phyloP scores from a whole-genome alignment of 2,329 filamentous ascomycete genomes.

The Scedosporium minutisporum region DNA sequence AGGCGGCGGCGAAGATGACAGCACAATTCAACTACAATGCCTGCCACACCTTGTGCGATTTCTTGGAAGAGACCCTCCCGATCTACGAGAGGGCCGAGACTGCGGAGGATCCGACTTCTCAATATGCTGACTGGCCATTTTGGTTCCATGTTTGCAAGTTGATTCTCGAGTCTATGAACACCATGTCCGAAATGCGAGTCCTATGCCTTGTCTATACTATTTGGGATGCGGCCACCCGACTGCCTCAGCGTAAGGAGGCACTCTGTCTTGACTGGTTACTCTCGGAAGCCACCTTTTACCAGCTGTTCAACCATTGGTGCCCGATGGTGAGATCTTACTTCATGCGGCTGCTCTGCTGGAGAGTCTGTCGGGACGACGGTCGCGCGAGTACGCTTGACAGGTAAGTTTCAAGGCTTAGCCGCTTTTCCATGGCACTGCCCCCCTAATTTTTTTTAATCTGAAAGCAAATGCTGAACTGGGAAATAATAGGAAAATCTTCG shows the following conservation, averaged over 20 bases:
- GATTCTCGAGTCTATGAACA: constrained; percentile 77
- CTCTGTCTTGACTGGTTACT: constrained; percentile 70
- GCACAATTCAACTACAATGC: constrained; percentile 74
- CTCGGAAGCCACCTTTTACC: constrained; percentile 63
- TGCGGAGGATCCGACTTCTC: constrained; percentile 22
- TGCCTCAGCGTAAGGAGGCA: constrained; percentile 56
- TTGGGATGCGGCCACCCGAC: constrained; percentile 63
- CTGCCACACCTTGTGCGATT: constrained; percentile 85
- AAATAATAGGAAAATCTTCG: constrained; percentile 54
- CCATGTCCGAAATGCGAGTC: constrained; percentile 78
- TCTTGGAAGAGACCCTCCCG: constrained; percentile 70
- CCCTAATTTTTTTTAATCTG: background rate
- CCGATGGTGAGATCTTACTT: constrained; percentile 92
- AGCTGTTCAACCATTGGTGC: constrained; percentile 87
- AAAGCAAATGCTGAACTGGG: constrained; percentile 14
- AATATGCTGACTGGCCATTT: constrained; percentile 68
- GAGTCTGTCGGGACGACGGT: constrained; percentile 68
- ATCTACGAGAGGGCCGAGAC: constrained; percentile 45
- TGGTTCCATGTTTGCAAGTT: constrained; percentile 73
- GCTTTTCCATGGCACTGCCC: background rate
- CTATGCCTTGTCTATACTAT: constrained; percentile 72
- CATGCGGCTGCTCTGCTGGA: constrained; percentile 84
- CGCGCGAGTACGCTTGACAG: constrained; percentile 53
- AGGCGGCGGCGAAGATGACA: constrained; percentile 63
- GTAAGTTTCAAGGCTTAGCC: constrained; percentile 38